A percentile compares a stretch with the other conserved stretches of the same genome.
Evolutionary conservation across 2,329 filamentous ascomycete species (phyloP).

Genomic region (Pseudopyrenochaeta lycopersici): DNA sequence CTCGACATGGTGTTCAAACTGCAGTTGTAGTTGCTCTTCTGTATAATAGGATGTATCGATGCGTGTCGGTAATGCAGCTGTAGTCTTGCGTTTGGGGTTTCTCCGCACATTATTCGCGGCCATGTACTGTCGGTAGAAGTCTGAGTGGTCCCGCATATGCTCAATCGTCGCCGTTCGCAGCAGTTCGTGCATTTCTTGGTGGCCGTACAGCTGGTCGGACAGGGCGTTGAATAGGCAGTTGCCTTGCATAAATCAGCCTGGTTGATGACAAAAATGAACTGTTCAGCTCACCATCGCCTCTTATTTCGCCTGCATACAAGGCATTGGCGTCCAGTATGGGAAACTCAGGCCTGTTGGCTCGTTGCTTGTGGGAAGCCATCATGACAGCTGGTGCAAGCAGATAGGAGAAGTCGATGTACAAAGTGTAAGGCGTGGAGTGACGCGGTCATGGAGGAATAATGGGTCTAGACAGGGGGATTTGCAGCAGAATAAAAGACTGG

Average conservation of each 20-base stretch:
- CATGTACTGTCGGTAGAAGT: slow-evolving; percentile 73
- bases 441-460: slow-evolving; percentile 36
- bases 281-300: slow-evolving; percentile 67
- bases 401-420: slow-evolving; percentile 43
- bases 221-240: slow-evolving; percentile 76
- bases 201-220: slow-evolving; percentile 72
- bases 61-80: slow-evolving; percentile 53
- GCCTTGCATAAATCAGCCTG: slow-evolving; percentile 56
- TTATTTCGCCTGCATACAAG: slow-evolving; percentile 67
- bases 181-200: slow-evolving; percentile 64
- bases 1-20: slow-evolving; percentile 65
- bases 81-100: slow-evolving; percentile 65
- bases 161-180: slow-evolving; percentile 68
- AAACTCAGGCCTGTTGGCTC: slow-evolving; percentile 56
- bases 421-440: slow-evolving; percentile 34
- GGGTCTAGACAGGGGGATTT: slow-evolving; percentile 9
- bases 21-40: slow-evolving; percentile 61
- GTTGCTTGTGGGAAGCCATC: slow-evolving; percentile 43
- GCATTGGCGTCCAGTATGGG: slow-evolving; percentile 65
- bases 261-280: slow-evolving; percentile 11
- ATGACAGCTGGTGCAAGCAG: slow-evolving; percentile 35
- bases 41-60: slow-evolving; percentile 60
- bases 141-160: slow-evolving; percentile 68
- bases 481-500: slow-evolving; percentile 18
- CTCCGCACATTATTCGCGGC: slow-evolving; percentile 63